Conservation (phyloP, 805 yeast genomes). For the Wickerhamomyces ciferrii region DNA sequence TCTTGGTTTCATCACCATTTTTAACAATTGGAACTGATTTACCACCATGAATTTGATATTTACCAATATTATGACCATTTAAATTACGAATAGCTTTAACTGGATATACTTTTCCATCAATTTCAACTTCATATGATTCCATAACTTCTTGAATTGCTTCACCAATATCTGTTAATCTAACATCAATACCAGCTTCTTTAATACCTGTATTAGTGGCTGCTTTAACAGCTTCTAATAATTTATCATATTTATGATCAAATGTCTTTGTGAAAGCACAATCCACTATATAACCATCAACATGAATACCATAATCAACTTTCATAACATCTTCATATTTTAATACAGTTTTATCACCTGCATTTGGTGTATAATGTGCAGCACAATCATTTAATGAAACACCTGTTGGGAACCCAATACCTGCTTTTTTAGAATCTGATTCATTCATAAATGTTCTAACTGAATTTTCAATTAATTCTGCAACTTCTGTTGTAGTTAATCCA, state of each 20-base stretch:
- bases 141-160: constrained; percentile 94
- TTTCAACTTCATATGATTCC: constrained; percentile 93
- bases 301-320: constrained; percentile 97
- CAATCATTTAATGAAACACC: constrained; percentile 89
- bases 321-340: constrained; percentile 84
- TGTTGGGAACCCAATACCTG: constrained; percentile 98
- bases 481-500: constrained; percentile 87
- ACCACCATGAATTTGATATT: constrained; percentile 85
- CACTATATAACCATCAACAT: constrained; percentile 87
- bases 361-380: constrained; percentile 98
- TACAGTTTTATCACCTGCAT: constrained; percentile 84
- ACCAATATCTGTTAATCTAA: constrained; percentile 90
- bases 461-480: constrained; percentile 86
- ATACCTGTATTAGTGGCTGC: constrained; percentile 95
- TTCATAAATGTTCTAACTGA: constrained; percentile 72
- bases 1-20: constrained; percentile 89
- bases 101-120: constrained; percentile 80
- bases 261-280: constrained; percentile 95
- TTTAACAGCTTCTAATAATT: constrained; percentile 74
- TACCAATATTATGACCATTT: constrained; percentile 90
- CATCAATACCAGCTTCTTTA: constrained; percentile 92
- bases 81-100: constrained; percentile 87
- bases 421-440: constrained; percentile 51
- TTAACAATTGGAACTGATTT: constrained; percentile 96
- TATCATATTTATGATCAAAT: constrained; percentile 79